A percentile compares a stretch with the other conserved stretches of the same genome.
Conservation (phyloP, 2,329 filamentous ascomycete species). For the Aspergillus brunneoviolaceus region DNA sequence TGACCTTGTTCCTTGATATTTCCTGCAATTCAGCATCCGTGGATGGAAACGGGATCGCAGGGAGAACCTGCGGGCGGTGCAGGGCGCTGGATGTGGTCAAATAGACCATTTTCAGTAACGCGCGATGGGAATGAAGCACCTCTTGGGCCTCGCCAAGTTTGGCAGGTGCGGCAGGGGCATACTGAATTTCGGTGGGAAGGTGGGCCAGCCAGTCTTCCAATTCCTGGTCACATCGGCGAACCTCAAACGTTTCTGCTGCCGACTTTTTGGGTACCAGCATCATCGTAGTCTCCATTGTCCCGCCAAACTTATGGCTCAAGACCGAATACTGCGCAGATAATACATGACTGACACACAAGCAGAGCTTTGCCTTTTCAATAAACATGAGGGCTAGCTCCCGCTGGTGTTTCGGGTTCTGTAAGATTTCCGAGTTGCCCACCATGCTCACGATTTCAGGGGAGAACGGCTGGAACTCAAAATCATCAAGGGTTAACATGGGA, state of each 20-base stretch:
- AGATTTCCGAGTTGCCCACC: constrained; percentile 66
- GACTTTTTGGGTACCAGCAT: constrained; percentile 90
- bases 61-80: constrained; percentile 86
- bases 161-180: constrained; percentile 63
- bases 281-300: constrained; percentile 74
- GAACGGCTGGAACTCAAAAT: constrained; percentile 76
- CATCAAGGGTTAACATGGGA: constrained; percentile 78
- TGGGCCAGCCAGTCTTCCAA: constrained; percentile 74
- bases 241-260: constrained; percentile 75
- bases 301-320: constrained; percentile 72
- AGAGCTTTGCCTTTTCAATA: constrained; percentile 86
- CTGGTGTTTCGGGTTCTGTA: constrained; percentile 72
- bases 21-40: constrained; percentile 72
- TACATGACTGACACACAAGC: constrained; percentile 84
- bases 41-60: constrained; percentile 61
- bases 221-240: constrained; percentile 75
- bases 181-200: constrained; percentile 70
- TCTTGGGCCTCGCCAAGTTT: constrained; percentile 50
- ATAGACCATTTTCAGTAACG: constrained; percentile 91
- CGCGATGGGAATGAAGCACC: constrained; percentile 67
- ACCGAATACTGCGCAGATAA: constrained; percentile 91
- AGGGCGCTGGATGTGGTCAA: constrained; percentile 88
- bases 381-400: constrained; percentile 81
- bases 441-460: constrained; percentile 68
- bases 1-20: constrained; percentile 76